Base-by-base conservation (phyloP, 345 rosid genomes). In the Sisymbrium altissimum region DNA sequence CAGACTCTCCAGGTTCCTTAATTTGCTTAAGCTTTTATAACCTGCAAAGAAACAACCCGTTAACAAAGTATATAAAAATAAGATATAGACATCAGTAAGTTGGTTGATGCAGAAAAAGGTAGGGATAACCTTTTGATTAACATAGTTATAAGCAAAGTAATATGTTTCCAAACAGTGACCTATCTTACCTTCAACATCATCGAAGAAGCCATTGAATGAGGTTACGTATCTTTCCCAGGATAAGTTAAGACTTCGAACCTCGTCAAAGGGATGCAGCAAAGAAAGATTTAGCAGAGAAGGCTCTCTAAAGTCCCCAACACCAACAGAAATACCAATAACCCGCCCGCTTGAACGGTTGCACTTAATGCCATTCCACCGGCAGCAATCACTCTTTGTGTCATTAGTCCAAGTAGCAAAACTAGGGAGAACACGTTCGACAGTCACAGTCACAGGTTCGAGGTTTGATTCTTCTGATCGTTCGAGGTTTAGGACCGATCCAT, bases 251-350 rank as follows among this genome's bases (percentile, higher is more conserved):
- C 29, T 30, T 30, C 3, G 53, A 25, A 25, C 9, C 9, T 63
- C 68, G 15, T 64, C 68, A 43, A 64, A 64, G 1, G 68, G 68
- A 27, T 54, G 18, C 12, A 54, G 10, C 4, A 53, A 54, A 10
- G 72, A 68, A 29, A 68, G 63, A 68, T 68, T 68, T 38, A 68
- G 36, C 13, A 43, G 43, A 41, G 25, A 23, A 23, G 25, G 3
- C 25, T 23, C 25, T 17, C 1, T 14, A 4, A 35, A 11, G 4
- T 5, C 0, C 35, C 25, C 25, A 23, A 0, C 1, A 13, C 32
- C 44, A 65, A 33, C 0, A 3, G 7, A 17, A 48, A 65, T 0
- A 11, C 1, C 10, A 0, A 33, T 66, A 3, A 49, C 19, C 3
- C 70, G 6, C 7, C 58, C 0, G 9, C 45, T 49, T 17, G 43